Conservation (phyloP, 2,329 filamentous ascomycete genomes). For the Fusarium stilboides region DNA sequence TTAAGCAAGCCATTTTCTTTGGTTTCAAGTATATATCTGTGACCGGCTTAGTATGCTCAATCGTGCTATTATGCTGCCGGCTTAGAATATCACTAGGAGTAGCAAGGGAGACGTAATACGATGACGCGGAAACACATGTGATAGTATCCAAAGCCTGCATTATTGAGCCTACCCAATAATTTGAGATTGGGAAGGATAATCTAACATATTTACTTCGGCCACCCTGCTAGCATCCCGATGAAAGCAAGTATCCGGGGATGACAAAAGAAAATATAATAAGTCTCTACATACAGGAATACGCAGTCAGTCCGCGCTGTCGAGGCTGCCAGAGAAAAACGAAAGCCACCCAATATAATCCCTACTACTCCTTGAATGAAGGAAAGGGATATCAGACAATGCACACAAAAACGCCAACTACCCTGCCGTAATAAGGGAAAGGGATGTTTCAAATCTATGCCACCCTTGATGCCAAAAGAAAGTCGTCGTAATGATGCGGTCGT, state of each 20-base stretch:
- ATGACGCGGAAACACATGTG: slow-evolving; percentile 3
- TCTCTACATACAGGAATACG: slow-evolving; percentile 48
- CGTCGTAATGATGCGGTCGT: slow-evolving; percentile 55
- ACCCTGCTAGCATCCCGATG: neutral
- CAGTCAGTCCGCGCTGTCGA: slow-evolving; percentile 35
- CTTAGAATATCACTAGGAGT: neutral
- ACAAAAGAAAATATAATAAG: slow-evolving; percentile 30
- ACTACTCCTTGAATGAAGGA: slow-evolving; percentile 41
- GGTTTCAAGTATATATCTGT: too few species aligned
- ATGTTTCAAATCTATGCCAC: slow-evolving; percentile 56
- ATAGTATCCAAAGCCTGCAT: neutral
- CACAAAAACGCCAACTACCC: slow-evolving; percentile 54
- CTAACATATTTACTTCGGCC: neutral
- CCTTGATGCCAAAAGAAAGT: slow-evolving; percentile 54
- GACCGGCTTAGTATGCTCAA: too few species aligned
- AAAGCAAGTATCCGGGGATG: neutral
- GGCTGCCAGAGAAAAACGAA: slow-evolving; percentile 22
- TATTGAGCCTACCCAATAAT: neutral
- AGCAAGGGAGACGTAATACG: neutral
- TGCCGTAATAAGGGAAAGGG: slow-evolving; percentile 49
- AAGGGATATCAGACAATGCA: slow-evolving; percentile 53
- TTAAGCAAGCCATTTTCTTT: too few species aligned
- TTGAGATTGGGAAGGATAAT: neutral
- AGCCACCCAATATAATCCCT: slow-evolving; percentile 41
- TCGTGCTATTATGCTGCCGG: too few species aligned